Percentiles rank a stretch among this genome's conserved stretches.
Evolutionary conservation across 495 filamentous ascomycete species (phyloP).

Genomic region (Elaphomyces granulatus): DNA sequence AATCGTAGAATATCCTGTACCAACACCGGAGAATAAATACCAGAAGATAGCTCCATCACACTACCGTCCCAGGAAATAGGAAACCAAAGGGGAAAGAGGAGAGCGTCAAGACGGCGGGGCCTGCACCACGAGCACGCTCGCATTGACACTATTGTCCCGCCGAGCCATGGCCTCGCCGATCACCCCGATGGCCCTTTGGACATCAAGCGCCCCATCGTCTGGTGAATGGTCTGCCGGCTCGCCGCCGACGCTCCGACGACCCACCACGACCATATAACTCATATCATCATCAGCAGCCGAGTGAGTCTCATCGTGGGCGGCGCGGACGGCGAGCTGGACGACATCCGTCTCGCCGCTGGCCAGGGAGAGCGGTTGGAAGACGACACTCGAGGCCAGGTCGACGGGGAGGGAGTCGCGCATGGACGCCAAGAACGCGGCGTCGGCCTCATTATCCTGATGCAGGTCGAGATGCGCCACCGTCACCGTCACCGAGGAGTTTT

Average conservation of each 20-base stretch:
- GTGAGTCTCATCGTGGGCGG: constrained; percentile 46
- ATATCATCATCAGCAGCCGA: constrained; percentile 49
- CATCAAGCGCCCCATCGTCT: constrained; percentile 25
- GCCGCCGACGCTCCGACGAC: constrained; percentile 31
- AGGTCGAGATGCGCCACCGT: constrained; percentile 20
- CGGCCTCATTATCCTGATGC: constrained; percentile 17
- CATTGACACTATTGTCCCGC: constrained; percentile 43
- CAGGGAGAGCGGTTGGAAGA: constrained; percentile 34
- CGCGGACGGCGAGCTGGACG: constrained; percentile 18
- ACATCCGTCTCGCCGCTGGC: constrained; percentile 11
- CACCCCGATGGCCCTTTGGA: constrained; percentile 49
- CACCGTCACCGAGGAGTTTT: constrained; percentile 51
- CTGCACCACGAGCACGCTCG: constrained; percentile 68
- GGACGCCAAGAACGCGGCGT: constrained; percentile 46
- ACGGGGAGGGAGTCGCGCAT: constrained; percentile 47
- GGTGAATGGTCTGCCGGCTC: neutral
- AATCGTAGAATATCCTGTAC: too few species aligned
- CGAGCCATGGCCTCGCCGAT: constrained; percentile 46
- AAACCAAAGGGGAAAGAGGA: too few species aligned
- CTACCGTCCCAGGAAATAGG: too few species aligned
- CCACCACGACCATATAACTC: constrained; percentile 67
- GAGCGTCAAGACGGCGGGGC: constrained; percentile 34
- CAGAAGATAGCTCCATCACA: too few species aligned
- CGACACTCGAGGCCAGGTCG: constrained; percentile 44
- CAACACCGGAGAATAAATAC: too few species aligned